Evolutionary conservation across 306 rosid genomes (phyloP).

Genomic region (Prunus mongolica): DNA sequence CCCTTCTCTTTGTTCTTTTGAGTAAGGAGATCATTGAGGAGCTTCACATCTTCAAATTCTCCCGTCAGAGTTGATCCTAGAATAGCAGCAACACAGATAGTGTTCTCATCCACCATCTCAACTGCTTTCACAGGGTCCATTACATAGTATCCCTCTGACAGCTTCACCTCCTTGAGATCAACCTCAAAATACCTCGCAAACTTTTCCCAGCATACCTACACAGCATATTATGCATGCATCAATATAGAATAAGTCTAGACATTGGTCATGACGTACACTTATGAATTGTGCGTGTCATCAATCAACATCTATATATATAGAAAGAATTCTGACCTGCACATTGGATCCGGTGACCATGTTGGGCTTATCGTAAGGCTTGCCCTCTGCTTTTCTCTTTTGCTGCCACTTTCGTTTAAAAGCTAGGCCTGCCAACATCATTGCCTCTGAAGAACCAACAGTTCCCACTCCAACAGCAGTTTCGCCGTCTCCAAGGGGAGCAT

Average conservation of each 20-base stretch:
- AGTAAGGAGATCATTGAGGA: conserved; percentile 60
- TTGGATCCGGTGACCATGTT: conserved; percentile 94
- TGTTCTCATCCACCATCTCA: conserved; percentile 91
- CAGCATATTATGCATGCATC: conserved; percentile 3
- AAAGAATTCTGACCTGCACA: conserved; percentile 56
- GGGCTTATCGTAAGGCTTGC: conserved; percentile 76
- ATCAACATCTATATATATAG: not conserved
- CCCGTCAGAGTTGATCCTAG: conserved; percentile 86
- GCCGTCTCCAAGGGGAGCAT: conserved; percentile 65
- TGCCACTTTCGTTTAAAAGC: conserved; percentile 94
- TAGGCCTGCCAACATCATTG: conserved; percentile 90
- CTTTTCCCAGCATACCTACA: conserved; percentile 95
- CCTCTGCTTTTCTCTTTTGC: conserved; percentile 58
- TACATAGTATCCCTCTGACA: conserved; percentile 69
- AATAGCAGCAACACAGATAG: conserved; percentile 93
- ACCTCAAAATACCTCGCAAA: conserved; percentile 96
- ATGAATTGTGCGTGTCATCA: not conserved
- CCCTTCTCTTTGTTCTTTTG: conserved; percentile 73
- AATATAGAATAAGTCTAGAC: too few species aligned
- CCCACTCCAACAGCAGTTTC: conserved; percentile 81
- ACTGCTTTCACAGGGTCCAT: conserved; percentile 90
- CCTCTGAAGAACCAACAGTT: conserved; percentile 97
- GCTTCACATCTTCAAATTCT: conserved; percentile 92
- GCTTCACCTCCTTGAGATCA: conserved; percentile 90
- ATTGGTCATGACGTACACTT: too few species aligned